Conservation (phyloP, 495 filamentous ascomycete genomes). For the Tuber brumale region DNA sequence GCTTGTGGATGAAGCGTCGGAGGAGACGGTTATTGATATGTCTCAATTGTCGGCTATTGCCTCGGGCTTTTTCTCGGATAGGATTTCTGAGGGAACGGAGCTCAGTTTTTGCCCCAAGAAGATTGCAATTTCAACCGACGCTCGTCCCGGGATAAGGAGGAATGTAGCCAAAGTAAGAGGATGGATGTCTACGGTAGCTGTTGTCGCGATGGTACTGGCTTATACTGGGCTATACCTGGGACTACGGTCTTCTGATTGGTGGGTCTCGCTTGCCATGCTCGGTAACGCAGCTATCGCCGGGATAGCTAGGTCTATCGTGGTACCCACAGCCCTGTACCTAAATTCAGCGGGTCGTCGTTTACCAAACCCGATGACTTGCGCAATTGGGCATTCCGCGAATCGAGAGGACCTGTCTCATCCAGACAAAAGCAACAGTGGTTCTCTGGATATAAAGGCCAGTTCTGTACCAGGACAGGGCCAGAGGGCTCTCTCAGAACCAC, state of each 20-base stretch:
- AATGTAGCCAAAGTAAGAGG: background rate
- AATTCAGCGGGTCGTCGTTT: background rate
- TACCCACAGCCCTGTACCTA: conserved; percentile 8
- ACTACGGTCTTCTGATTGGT: conserved; percentile 21
- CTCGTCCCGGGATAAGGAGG: background rate
- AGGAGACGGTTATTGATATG: conserved; percentile 6
- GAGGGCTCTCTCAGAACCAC: background rate
- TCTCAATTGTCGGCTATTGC: background rate
- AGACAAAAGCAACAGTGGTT: background rate
- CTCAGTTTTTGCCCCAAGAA: conserved; percentile 8
- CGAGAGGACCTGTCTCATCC: background rate
- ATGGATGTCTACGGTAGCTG: background rate
- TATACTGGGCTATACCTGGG: conserved; percentile 23
- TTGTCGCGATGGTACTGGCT: conserved; percentile 17
- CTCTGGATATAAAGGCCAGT: background rate
- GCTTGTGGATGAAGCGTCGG: conserved; percentile 12
- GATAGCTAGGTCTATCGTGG: conserved; percentile 9
- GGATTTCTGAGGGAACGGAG: background rate
- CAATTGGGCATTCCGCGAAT: background rate
- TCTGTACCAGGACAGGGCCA: background rate
- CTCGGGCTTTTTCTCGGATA: conserved; percentile 15
- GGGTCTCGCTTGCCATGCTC: conserved; percentile 19
- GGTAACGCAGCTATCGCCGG: conserved; percentile 5
- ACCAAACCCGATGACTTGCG: conserved; percentile 10
- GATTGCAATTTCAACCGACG: conserved; percentile 6